Conservation (phyloP, 345 rosid species). For the Populus deltoides region DNA sequence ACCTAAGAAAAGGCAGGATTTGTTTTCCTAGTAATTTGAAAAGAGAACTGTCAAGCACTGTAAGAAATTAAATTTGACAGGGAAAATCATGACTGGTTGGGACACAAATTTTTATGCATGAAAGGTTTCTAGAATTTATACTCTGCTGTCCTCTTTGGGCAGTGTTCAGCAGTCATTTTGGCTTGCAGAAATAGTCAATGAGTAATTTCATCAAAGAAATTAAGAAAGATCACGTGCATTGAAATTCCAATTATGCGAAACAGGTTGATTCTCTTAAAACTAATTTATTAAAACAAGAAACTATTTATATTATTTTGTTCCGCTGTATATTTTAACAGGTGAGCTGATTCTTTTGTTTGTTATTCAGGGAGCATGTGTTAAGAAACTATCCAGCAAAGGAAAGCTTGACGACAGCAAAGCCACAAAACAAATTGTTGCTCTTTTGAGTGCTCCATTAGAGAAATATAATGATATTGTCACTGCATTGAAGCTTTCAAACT, state of each 20-base stretch:
- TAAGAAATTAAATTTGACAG: neutral
- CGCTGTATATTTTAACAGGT: constrained; percentile 2
- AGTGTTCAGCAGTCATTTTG: neutral
- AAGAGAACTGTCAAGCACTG: neutral
- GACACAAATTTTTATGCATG: neutral
- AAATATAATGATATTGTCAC: constrained; percentile 91
- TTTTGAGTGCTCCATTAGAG: constrained; percentile 95
- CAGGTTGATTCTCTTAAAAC: neutral
- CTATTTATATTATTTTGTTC: neutral
- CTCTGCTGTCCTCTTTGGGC: neutral
- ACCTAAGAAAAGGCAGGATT: neutral
- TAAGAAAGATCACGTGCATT: too few species aligned
- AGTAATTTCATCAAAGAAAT: neutral
- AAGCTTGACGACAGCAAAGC: constrained; percentile 81
- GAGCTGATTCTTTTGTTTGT: neutral
- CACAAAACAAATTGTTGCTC: constrained; percentile 88
- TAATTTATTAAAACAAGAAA: too few species aligned
- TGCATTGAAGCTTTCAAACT: constrained; percentile 84
- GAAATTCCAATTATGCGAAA: neutral
- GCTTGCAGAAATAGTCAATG: neutral
- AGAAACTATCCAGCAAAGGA: constrained; percentile 68
- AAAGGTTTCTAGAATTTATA: too few species aligned
- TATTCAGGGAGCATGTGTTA: constrained; percentile 89
- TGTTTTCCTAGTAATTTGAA: neutral
- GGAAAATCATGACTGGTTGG: neutral